Evolutionary conservation across 495 filamentous ascomycete genomes (phyloP), one percentile per base, ranked within the genome.

Genomic region (Pseudomonodictys pantanalensis): DNA sequence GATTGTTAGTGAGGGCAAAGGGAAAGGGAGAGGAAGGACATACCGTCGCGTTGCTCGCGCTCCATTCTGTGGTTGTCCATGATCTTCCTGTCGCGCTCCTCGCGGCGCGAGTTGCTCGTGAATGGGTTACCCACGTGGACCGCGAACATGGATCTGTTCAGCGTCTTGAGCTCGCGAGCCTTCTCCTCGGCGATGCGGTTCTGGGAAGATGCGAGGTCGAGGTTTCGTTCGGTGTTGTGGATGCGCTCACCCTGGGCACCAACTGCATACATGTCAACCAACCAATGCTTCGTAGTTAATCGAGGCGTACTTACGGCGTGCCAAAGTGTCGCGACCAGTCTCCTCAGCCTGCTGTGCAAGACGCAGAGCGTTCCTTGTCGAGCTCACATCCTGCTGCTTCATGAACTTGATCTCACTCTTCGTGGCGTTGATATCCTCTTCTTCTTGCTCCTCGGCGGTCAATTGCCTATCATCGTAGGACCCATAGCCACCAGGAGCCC

Each of bases 81-180:
- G 80, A 22, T 78, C 76, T 3, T 75, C 78, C 20, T 84, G 79
- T 92, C 88, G 41, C 80, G 78, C 35, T 82, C 82, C 20, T 80
- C 77, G 1, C 75, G 78, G 18, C 86, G 79, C 41, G 43, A 35
- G 44, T 33, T 25, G 25, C 43, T 44, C 17, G 51, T 60, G 32
- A 61, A 65, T 11, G 62, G 56, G 48, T 69, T 69, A 23, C 50
- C 55, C 3, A 60, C 67, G 23, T 69, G 65, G 29, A 69, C 38
- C 10, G 86, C 86, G 60, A 93, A 92, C 90, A 95, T 92, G 73
- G 82, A 87, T 62, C 84, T 79, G 66, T 92, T 95, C 7, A 86
- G 75, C 0, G 78, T 85, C 73, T 89, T 90, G 12, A 95, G 72
- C 62, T 95, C 89, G 41, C 77, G 78, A 2, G 88, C 82, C 65